A percentile compares a stretch with the other conserved stretches of the same genome.
Conservation (phyloP, 2,329 filamentous ascomycete genomes). For the Pestalotiopsis sp. region DNA sequence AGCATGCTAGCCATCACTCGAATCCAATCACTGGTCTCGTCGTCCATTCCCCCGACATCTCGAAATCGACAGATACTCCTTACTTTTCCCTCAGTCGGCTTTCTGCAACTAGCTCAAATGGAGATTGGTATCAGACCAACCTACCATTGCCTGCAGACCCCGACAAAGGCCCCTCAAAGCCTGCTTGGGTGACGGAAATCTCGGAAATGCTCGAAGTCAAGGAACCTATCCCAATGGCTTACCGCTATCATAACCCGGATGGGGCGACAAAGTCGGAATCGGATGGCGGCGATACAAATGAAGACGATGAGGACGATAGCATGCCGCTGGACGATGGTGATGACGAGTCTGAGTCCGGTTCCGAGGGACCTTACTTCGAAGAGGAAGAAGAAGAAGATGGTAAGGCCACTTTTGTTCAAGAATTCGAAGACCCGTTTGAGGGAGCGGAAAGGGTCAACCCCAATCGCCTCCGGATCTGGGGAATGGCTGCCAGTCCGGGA, state of each 20-base stretch:
- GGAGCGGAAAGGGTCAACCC: slow-evolving; percentile 44
- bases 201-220: slow-evolving; percentile 42
- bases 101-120: slow-evolving; percentile 51
- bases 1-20: slow-evolving; percentile 27
- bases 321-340: slow-evolving; percentile 22
- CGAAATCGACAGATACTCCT: slow-evolving; percentile 34
- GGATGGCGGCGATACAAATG: slow-evolving; percentile 29
- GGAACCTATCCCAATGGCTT: slow-evolving; percentile 46
- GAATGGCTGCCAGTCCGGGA: slow-evolving; percentile 51
- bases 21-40: slow-evolving; percentile 53
- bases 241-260: slow-evolving; percentile 22
- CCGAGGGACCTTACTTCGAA: slow-evolving; percentile 25
- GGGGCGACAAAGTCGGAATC: slow-evolving; percentile 32
- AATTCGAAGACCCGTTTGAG: slow-evolving; percentile 25
- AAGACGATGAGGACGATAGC: slow-evolving; percentile 24
- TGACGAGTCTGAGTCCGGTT: slow-evolving; percentile 25
- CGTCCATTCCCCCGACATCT: slow-evolving; percentile 39
- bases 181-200: slow-evolving; percentile 51
- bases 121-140: slow-evolving; percentile 56
- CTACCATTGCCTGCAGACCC: slow-evolving; percentile 26
- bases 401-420: slow-evolving; percentile 18
- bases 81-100: slow-evolving; percentile 53
- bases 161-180: slow-evolving; percentile 17
- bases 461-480: slow-evolving; percentile 54
- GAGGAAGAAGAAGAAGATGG: slow-evolving; percentile 17